Evolutionary conservation across 2,329 filamentous ascomycete genomes (phyloP), one percentile per base, ranked within the genome.

Genomic region (Didymosphaeria variabile): DNA sequence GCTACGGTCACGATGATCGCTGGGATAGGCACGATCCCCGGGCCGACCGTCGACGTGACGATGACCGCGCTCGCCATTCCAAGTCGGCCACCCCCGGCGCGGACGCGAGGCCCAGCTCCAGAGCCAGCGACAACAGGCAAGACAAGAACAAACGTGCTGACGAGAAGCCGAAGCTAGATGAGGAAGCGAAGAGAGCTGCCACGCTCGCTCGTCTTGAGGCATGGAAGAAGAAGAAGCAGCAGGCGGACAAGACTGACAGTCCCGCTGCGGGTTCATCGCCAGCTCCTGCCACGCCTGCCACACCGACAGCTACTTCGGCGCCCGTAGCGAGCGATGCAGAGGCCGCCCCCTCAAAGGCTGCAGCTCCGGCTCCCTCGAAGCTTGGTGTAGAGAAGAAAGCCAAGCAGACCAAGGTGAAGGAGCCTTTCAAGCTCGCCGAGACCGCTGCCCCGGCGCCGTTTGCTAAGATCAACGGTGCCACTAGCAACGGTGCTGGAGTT

Each of bases 311-410:
- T 56, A 87, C 81, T 57, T 59, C 69, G 13, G 67, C 66, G 15
- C 64, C 70, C 6, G 64, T 73, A 31, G 61, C 67, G 7, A 56
- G 67, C 34, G 66, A 67, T 54, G 21, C 42, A 54, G 61, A 72
- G 38, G 80, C 86, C 34, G 85, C 88, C 10, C 83, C 87, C 10
- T 78, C 83, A 72, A 84, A 88, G 63, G 90, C 91, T 69, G 96
- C 95, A 77, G 94, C 95, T 71, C 91, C 95, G 76, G 94, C 95
- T 71, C 91, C 96, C 69, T 91, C 92, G 5, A 97, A 97, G 78
- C 90, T 88, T 21, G 93, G 95, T 68, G 90, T 88, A 44, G 96
- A 94, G 78, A 95, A 92, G 76, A 86, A 88, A 45, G 85, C 57
- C 81, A 86, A 72, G 79, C 86, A 67, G 55, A 64, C 63, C 51